Evolutionary conservation across 768 basidiomycete genomes (phyloP), one percentile per base, ranked within the genome.

Genomic region (Sporobolomyces phaffii): DNA sequence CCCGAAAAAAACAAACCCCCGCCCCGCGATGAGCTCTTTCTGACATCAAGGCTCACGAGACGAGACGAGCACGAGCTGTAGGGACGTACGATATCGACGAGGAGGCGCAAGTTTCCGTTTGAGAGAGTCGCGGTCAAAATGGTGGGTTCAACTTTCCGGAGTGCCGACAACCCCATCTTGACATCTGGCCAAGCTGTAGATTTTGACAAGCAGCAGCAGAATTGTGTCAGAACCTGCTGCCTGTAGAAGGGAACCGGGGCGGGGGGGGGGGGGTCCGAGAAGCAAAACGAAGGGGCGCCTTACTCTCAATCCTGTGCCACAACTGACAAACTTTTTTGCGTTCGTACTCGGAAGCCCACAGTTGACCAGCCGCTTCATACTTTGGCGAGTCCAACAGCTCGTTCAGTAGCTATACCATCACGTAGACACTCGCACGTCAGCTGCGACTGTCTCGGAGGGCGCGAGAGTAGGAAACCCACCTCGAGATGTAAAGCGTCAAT

Each of bases 281-380:
- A n/a, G n/a, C n/a, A n/a, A n/a, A n/a, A n/a, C n/a, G n/a, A n/a
- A n/a, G n/a, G n/a, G n/a, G n/a, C n/a, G n/a, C 17, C 54, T 41
- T 10, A 65, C 68, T 63, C 14, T 69, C 54, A 20, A 69, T 64
- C 10, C 49, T 31, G 34, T 69, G 68, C 68, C 68, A 69, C 34
- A 61, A 3, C 34, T 53, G 54, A 36, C 47, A 50, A 1, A 69
- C 33, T 29, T 69, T 60, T 0, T 33, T 33, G 3, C 68, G 48
- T 24, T 51, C 48, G 28, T 51, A 43, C 18, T 65, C 17, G 1
- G 36, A 22, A 10, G 36, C 5, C 62, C 62, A 69, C 1, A 53
- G 22, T 26, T 26, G 14, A 0, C 45, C 52, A 5, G 60, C 20
- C 0, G 22, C 31, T 4, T 33, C 33, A 43, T 69, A 61, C 17